phyloP scores from a whole-genome alignment of 345 rosid genomes.

The Pistacia atlantica region DNA sequence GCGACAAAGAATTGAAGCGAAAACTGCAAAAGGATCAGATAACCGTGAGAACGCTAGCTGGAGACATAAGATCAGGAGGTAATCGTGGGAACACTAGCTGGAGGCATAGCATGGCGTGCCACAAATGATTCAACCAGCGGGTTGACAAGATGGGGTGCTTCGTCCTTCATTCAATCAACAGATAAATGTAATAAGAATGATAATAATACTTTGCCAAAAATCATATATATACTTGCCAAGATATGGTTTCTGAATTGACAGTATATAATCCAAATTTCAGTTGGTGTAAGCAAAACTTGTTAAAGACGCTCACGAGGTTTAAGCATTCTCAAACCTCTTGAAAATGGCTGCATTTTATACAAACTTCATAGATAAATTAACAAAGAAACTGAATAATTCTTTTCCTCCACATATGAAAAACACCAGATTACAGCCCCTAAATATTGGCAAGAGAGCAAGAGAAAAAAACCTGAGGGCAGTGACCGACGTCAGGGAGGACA shows the following conservation, averaged over 20 bases:
- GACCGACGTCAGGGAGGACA: conserved; percentile 77
- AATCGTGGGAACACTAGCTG: conserved; percentile 10
- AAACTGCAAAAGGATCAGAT: background rate
- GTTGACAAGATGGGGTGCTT: conserved; percentile 84
- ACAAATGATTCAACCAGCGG: conserved; percentile 85
- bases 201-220: background rate
- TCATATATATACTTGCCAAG: background rate
- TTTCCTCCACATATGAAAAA: background rate
- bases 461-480: conserved; percentile 85
- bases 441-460: conserved; percentile 7
- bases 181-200: background rate
- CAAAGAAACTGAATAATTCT: background rate
- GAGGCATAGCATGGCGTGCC: conserved; percentile 40
- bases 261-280: background rate
- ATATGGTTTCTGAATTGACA: background rate
- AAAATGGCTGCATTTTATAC: background rate
- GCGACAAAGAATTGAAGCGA: background rate
- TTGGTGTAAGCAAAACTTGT: background rate
- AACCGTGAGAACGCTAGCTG: conserved; percentile 5
- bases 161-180: conserved; percentile 57
- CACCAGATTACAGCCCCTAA: background rate
- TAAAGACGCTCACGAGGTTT: no score
- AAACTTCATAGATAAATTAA: background rate
- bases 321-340: background rate
- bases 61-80: conserved; percentile 26